A percentile compares a stretch with the other conserved stretches of the same genome.
These are phyloP conservation scores for Ajuga reptans DNA, from an alignment of 305 asterid species.

Conservation along the genomic window DNA sequence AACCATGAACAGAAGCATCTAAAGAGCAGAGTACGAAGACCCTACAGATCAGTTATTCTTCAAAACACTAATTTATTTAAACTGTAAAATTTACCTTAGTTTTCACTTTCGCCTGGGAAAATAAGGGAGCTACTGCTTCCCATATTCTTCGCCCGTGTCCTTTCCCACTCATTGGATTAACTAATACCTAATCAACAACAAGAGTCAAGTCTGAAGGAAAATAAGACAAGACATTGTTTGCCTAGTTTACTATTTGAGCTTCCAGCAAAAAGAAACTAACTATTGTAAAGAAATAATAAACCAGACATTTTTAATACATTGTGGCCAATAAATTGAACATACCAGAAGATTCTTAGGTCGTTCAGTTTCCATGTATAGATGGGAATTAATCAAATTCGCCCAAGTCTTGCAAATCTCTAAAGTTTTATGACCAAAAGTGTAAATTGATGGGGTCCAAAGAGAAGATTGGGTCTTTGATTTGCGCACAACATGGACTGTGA, in stretches of 20 bases:
- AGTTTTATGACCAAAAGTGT: constrained; percentile 69
- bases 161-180: constrained; percentile 91
- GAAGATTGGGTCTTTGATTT: constrained; percentile 54
- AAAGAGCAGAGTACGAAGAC: background rate
- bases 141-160: constrained; percentile 71
- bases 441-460: constrained; percentile 49
- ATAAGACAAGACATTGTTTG: background rate
- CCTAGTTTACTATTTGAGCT: constrained; percentile 20
- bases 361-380: constrained; percentile 37
- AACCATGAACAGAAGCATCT: background rate
- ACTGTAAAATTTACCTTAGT: constrained; percentile 52
- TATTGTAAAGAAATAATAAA: background rate
- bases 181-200: constrained; percentile 66
- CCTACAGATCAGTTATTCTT: background rate
- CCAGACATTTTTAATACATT: background rate
- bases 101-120: constrained; percentile 73
- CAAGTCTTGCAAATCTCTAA: constrained; percentile 60
- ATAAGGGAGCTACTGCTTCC: constrained; percentile 79
- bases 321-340: constrained; percentile 26
- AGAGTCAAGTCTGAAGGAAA: constrained; percentile 22
- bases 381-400: constrained; percentile 49
- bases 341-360: constrained; percentile 88
- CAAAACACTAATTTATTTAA: background rate
- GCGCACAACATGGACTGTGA: constrained; percentile 53
- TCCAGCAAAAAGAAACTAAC: background rate